Conservation (phyloP, 495 filamentous ascomycete species). For the Neurospora sp. region DNA sequence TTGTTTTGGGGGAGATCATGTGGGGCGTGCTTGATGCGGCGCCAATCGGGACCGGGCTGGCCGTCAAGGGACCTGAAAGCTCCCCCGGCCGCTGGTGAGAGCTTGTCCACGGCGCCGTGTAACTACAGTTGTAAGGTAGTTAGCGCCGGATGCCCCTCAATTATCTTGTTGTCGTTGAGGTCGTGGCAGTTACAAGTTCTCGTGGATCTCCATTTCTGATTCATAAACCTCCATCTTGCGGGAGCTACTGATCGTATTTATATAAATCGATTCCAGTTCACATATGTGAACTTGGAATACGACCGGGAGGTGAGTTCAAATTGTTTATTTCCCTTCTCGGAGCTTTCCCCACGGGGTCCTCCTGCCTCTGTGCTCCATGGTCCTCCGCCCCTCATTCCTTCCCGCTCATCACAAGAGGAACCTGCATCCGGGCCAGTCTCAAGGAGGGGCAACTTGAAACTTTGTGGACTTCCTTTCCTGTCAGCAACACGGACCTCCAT, state of each 20-base stretch:
- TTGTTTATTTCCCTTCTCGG: background rate
- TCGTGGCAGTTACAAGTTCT: background rate
- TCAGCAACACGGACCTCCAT: background rate
- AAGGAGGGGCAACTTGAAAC: background rate
- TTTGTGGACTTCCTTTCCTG: background rate
- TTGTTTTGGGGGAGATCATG: background rate
- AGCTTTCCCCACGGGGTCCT: background rate
- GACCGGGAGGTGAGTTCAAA: background rate
- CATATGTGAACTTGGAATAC: background rate
- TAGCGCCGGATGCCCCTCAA: background rate
- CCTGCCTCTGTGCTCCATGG: background rate
- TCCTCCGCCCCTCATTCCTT: background rate
- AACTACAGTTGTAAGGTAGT: background rate
- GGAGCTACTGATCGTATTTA: background rate
- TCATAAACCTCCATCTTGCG: background rate
- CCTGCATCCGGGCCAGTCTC: background rate
- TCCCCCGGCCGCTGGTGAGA: background rate
- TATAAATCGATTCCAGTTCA: background rate
- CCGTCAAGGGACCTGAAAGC: background rate
- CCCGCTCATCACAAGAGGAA: background rate
- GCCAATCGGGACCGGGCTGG: background rate
- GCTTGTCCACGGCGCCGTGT: background rate
- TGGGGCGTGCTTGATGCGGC: background rate
- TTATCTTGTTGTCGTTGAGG: background rate
- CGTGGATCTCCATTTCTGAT: background rate